These are phyloP conservation scores for Yarrowia yakushimensis DNA, from an alignment of 805 yeast genomes.

Conservation along the genomic window DNA sequence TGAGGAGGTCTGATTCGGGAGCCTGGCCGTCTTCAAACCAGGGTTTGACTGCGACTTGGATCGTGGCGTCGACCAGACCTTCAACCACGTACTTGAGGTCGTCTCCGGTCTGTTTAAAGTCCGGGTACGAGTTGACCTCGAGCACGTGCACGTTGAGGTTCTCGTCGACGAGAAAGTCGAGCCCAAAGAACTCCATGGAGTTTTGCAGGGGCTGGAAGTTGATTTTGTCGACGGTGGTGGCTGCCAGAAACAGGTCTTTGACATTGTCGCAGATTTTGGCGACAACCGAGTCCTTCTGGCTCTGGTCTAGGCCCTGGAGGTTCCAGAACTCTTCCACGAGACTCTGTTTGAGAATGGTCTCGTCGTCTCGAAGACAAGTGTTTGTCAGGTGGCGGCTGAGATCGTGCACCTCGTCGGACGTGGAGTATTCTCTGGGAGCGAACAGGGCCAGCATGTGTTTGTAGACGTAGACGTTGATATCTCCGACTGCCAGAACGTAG, in stretches of 20 bases:
- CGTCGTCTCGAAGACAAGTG: slow-evolving; percentile 76
- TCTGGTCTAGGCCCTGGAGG: slow-evolving; percentile 44
- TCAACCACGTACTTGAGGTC: slow-evolving; percentile 67
- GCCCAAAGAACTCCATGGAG: slow-evolving; percentile 83
- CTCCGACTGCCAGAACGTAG: slow-evolving; percentile 74
- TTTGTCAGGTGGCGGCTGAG: slow-evolving; percentile 85
- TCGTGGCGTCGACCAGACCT: slow-evolving; percentile 60
- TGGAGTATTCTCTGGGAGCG: slow-evolving; percentile 54
- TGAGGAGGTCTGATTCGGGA: background rate
- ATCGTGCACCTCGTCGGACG: slow-evolving; percentile 36
- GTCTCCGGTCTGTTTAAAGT: slow-evolving; percentile 91
- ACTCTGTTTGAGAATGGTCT: slow-evolving; percentile 36
- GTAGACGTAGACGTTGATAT: slow-evolving; percentile 74
- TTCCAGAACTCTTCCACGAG: slow-evolving; percentile 64
- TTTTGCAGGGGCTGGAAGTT: slow-evolving; percentile 79
- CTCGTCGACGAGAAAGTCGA: slow-evolving; percentile 75
- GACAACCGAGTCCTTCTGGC: slow-evolving; percentile 45
- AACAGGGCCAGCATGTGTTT: slow-evolving; percentile 77
- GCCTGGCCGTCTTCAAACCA: slow-evolving; percentile 32
- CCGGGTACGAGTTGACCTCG: slow-evolving; percentile 93
- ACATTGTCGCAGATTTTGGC: slow-evolving; percentile 58
- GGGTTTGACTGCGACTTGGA: slow-evolving; percentile 49
- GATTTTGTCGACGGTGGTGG: slow-evolving; percentile 71
- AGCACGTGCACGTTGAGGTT: slow-evolving; percentile 55
- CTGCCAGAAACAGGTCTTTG: slow-evolving; percentile 75